Base-by-base conservation (phyloP, 352 stramenopile species). In the Nothophytophthora sp. region DNA sequence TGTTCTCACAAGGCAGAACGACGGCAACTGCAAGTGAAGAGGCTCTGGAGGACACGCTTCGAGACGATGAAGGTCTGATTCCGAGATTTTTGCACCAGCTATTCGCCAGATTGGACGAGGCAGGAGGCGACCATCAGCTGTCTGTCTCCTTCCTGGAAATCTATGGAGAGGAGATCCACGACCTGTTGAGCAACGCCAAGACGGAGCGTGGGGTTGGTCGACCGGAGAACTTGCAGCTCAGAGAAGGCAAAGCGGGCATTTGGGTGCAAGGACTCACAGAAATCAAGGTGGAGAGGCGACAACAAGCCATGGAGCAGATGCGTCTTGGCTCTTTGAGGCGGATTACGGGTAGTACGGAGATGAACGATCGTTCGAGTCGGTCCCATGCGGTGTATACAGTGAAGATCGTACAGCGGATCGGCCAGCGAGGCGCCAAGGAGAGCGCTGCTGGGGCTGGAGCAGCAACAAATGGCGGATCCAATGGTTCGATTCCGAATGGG, bases 151-250 rank as follows among this genome's bases (percentile, higher is more conserved):
- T 92, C 55, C 73, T 99, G 5, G 97, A 99, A 70, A 98, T 99
- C 13, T 99, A 99, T 37, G 95, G 95, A 18, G 95, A 99, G 71
- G 95, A 99, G 50, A 97, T 99, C 44, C 87, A 96, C 52, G 96
- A 99, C 65, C 61, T 99, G 24, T 66, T 99, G 1, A 70, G 94
- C 35, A 69, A 64, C 8, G 13, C 57, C n/a, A 62, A 64, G n/a
- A 20, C 38, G 11, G 55, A 64, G 27, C 57, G 55, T 45, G 39
- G 24, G 3, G 55, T 59, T 27, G 61, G 69, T 35, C 49, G 56
- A 7, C 57, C 60, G 0, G 80, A 91, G 24, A 76, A 56, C 8
- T 56, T 95, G 25, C 81, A 90, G 45, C 60, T 95, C 23, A 65
- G 86, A 27, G 83, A 95, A 20, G 76, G 73, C 39, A 81, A 79